A percentile compares a stretch with the other conserved stretches of the same genome.
Conservation (phyloP, 768 basidiomycete species). For the Tephrocybe sp. region DNA sequence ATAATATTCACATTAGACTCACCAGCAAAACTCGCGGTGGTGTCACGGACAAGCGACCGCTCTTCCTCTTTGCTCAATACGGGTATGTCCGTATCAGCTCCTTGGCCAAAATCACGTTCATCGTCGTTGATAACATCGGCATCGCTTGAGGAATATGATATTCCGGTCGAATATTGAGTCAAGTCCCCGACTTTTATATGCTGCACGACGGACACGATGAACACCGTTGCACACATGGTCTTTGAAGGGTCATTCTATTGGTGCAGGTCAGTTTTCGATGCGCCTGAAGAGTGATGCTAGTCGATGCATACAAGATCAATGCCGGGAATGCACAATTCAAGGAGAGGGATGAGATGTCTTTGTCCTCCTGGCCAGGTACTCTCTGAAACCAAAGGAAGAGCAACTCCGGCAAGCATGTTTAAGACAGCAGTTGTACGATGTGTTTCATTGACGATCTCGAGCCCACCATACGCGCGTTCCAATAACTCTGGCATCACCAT, state of each 20-base stretch:
- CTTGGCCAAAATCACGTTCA: conserved; percentile 45
- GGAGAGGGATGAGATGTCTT: conserved; percentile 82
- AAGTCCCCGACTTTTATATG: conserved; percentile 79
- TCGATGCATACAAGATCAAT: conserved; percentile 72
- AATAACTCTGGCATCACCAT: conserved; percentile 89
- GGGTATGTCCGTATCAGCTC: conserved; percentile 34
- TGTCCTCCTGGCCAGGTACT: conserved; percentile 83
- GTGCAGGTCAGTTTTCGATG: background rate
- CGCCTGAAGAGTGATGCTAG: background rate
- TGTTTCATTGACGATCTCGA: conserved; percentile 95
- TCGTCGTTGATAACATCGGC: conserved; percentile 55
- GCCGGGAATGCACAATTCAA: conserved; percentile 88
- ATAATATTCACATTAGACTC: conserved; percentile 12
- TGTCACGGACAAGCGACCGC: conserved; percentile 71
- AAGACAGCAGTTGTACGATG: conserved; percentile 92
- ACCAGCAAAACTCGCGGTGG: conserved; percentile 80
- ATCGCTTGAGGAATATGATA: conserved; percentile 55
- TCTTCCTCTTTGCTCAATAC: conserved; percentile 64
- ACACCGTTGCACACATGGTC: conserved; percentile 78
- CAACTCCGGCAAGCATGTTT: conserved; percentile 76
- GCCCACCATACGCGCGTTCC: conserved; percentile 85
- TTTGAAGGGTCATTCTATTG: conserved; percentile 76
- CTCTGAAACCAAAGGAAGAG: conserved; percentile 76
- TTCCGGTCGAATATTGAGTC: conserved; percentile 58
- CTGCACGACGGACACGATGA: conserved; percentile 72